Percentiles rank a stretch among this genome's conserved stretches.
Evolutionary conservation across 176 grass and related monocot genomes (phyloP).

Genomic region (Canna indica): DNA sequence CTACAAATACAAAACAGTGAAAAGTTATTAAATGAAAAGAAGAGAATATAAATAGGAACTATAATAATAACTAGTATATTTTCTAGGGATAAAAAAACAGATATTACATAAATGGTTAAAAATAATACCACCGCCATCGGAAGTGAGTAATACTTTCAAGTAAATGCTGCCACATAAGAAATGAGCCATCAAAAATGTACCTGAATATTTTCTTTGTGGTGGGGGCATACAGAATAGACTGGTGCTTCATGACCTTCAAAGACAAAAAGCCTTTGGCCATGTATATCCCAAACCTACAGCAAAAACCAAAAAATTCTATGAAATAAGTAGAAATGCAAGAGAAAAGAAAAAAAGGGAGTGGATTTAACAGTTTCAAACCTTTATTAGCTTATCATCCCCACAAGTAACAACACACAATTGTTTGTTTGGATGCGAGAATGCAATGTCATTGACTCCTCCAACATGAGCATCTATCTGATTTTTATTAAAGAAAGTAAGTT

Average conservation of each 20-base stretch:
- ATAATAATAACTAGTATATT: background rate
- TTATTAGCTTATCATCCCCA: slow-evolving; percentile 97
- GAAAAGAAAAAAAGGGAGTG: slow-evolving; percentile 1
- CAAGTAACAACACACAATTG: slow-evolving; percentile 81
- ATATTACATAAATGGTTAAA: background rate
- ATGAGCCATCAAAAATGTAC: slow-evolving; percentile 24
- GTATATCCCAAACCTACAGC: slow-evolving; percentile 86
- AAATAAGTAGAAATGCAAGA: slow-evolving; percentile 18
- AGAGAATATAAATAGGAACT: background rate
- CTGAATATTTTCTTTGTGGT: slow-evolving; percentile 95
- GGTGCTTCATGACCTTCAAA: slow-evolving; percentile 96
- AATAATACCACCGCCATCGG: background rate
- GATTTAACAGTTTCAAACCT: slow-evolving; percentile 34
- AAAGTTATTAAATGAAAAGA: background rate
- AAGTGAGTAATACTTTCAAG: background rate
- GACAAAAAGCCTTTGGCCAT: slow-evolving; percentile 49
- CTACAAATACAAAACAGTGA: slow-evolving; percentile 34
- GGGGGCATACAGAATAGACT: slow-evolving; percentile 87
- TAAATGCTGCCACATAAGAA: background rate
- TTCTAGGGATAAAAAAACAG: background rate
- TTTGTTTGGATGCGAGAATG: slow-evolving; percentile 82
- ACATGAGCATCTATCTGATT: slow-evolving; percentile 89
- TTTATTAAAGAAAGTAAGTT: slow-evolving; percentile 13
- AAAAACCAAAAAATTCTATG: slow-evolving; percentile 6
- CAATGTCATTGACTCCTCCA: slow-evolving; percentile 92